These are phyloP conservation scores for Coleophoma cylindrospora DNA, from an alignment of 2,329 filamentous ascomycete genomes.

Conservation along the genomic window DNA sequence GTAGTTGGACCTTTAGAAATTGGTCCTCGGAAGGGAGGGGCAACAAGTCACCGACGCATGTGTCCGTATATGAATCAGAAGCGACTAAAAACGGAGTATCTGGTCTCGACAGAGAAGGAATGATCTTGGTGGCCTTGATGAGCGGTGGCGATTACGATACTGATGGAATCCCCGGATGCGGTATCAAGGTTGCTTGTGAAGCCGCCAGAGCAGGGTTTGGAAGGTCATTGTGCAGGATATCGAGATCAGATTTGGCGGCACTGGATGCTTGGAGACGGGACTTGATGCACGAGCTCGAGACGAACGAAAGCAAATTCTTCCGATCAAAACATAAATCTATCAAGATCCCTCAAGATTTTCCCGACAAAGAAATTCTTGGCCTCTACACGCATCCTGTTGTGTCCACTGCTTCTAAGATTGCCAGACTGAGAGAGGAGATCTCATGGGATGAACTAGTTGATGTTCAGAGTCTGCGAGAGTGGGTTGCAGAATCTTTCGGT, in stretches of 20 bases:
- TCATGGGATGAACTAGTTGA: constrained; percentile 62
- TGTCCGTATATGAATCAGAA: constrained; percentile 70
- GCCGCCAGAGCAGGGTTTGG: constrained; percentile 88
- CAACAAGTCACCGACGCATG: constrained; percentile 72
- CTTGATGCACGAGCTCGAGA: constrained; percentile 70
- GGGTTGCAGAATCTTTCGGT: constrained; percentile 75
- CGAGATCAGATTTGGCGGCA: constrained; percentile 50
- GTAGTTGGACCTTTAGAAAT: constrained; percentile 70
- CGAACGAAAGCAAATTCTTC: constrained; percentile 82
- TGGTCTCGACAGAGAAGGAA: constrained; percentile 76
- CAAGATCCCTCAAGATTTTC: constrained; percentile 75
- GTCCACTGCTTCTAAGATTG: constrained; percentile 55
- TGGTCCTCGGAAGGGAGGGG: constrained; percentile 66
- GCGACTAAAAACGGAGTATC: constrained; percentile 41
- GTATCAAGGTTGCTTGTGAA: constrained; percentile 82
- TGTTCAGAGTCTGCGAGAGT: constrained; percentile 62
- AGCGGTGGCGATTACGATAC: constrained; percentile 93
- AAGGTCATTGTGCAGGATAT: constrained; percentile 62
- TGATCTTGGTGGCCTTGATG: constrained; percentile 92
- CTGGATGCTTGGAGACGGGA: constrained; percentile 67
- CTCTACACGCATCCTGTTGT: constrained; percentile 89
- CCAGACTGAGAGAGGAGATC: constrained; percentile 46
- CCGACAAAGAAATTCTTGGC: constrained; percentile 69
- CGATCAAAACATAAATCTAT: constrained; percentile 69
- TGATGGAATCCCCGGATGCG: constrained; percentile 81